Evolutionary conservation across 108 stramenopile species (phyloP).

Genomic region (Skeletonema costatum): DNA sequence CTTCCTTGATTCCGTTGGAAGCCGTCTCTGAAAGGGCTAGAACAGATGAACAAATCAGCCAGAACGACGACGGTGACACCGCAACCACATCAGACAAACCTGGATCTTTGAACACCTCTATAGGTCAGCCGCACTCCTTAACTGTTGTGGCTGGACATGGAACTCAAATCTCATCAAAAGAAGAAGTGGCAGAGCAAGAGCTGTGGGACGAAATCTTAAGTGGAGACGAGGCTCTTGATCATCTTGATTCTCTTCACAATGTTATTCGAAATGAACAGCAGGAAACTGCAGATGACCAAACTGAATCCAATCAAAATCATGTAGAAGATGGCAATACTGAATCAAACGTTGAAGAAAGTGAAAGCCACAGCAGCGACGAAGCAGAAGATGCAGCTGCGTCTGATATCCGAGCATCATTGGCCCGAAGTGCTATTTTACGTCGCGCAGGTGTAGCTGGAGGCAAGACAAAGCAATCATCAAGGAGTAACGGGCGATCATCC

Average conservation of each 20-base stretch:
- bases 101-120: neutral
- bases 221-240: neutral
- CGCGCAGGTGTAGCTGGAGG: constrained; percentile 21
- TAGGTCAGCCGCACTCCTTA: neutral
- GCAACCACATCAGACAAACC: neutral
- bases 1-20: neutral
- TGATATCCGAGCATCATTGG: constrained; percentile 10
- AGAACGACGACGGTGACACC: neutral
- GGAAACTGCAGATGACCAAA: neutral
- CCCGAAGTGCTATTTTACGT: constrained; percentile 19
- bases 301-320: constrained; percentile 7
- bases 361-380: neutral
- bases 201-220: neutral
- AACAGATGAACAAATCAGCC: neutral
- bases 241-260: neutral
- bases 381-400: constrained; percentile 4
- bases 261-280: neutral
- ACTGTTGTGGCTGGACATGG: constrained; percentile 23
- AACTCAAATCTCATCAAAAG: constrained; percentile 10
- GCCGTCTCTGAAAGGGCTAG: neutral
- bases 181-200: constrained; percentile 6
- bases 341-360: neutral
- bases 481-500: constrained; percentile 21
- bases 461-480: constrained; percentile 7
- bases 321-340: neutral